Evolutionary conservation across 345 rosid genomes (phyloP).

Genomic region (Eucalyptus dawsonii): DNA sequence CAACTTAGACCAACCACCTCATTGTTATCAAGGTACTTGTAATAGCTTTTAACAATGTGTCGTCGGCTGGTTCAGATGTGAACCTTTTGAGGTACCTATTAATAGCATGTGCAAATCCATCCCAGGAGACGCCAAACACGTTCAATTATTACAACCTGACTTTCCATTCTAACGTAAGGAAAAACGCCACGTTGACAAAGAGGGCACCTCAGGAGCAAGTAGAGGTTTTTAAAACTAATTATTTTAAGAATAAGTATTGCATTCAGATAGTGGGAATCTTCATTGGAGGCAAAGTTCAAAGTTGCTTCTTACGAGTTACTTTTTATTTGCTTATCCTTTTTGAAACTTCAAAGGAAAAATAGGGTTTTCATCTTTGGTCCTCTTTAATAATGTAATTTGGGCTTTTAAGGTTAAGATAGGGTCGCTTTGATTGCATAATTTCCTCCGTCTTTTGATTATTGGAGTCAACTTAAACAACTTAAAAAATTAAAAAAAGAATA

Average conservation of each 20-base stretch:
- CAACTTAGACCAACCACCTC: not conserved
- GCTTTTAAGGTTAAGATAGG: not conserved
- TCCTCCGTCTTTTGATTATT: not conserved
- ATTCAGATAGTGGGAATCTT: not conserved
- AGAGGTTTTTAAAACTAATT: not conserved
- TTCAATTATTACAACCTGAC: not conserved
- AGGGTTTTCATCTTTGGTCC: not conserved
- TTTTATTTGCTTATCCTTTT: not conserved
- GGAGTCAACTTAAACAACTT: not conserved
- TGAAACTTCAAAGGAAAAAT: not conserved
- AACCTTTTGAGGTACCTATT: not conserved
- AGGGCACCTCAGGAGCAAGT: not conserved
- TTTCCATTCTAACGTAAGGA: not conserved
- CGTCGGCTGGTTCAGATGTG: not conserved
- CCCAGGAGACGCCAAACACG: not conserved
- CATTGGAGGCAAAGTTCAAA: not conserved
- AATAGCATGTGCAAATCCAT: not conserved
- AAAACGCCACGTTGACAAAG: not conserved
- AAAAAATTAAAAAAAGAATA: not conserved
- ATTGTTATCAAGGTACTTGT: not conserved
- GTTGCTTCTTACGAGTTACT: not conserved
- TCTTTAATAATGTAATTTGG: not conserved
- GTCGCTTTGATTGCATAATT: not conserved
- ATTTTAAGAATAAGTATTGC: not conserved
- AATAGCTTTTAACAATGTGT: not conserved